phyloP scores from a whole-genome alignment of 441 rosid species.

The Euphorbia schlechtendalii region DNA sequence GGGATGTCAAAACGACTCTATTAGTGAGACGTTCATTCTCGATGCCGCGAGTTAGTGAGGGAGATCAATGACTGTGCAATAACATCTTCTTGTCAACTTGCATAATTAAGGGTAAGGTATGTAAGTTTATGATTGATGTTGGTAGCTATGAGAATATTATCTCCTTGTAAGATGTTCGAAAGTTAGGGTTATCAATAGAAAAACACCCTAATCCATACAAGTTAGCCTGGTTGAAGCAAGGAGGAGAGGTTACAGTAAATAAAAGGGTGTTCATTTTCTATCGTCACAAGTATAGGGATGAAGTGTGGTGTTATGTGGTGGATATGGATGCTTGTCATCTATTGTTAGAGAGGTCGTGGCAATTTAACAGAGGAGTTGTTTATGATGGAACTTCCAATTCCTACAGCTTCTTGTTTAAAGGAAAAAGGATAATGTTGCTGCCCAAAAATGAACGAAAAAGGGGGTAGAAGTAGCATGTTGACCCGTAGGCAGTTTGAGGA shows the following conservation, averaged over 20 bases:
- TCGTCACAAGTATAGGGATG: neutral
- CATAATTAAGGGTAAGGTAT: neutral
- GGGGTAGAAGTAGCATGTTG: neutral
- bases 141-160: too few species aligned
- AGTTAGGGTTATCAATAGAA: too few species aligned
- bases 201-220: neutral
- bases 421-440: neutral
- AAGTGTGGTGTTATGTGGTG: too few species aligned
- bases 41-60: neutral
- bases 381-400: neutral
- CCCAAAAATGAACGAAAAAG: neutral
- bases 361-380: neutral
- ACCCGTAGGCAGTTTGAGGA: too few species aligned
- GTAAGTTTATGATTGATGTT: too few species aligned
- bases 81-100: neutral
- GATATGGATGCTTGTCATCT: neutral
- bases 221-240: neutral
- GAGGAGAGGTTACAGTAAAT: neutral
- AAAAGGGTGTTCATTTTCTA: neutral
- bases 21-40: neutral
- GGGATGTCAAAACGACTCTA: neutral
- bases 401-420: neutral
- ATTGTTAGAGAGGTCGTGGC: neutral
- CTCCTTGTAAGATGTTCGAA: too few species aligned
- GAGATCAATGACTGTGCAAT: neutral